Base-by-base conservation (phyloP, 176 grass and related monocot species). In the Tillandsia leiboldiana region DNA sequence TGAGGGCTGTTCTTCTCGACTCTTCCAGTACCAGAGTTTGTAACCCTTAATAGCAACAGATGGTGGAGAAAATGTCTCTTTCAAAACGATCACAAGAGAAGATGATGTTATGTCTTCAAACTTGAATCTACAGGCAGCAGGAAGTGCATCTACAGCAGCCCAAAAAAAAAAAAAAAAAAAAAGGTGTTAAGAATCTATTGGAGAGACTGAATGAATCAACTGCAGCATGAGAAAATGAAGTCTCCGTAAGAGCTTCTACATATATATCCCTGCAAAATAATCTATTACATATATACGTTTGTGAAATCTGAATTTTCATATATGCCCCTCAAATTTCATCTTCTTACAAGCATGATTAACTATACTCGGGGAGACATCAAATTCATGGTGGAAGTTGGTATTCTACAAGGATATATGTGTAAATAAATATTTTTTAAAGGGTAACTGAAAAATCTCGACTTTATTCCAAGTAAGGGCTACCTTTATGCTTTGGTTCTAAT, bases 21-120 rank as follows among this genome's bases (percentile, higher is more conserved):
- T 84, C 74, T 87, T 90, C 87, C 90, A 93, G 63, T 90, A 82
- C 95, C 95, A 99, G 74, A 99, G 66, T 53, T 94, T 99, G 63
- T 99, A 99, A 76, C 95, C 87, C 75, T 86, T 84, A 10, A 99
- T 79, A 23, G 20, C 63, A 66, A 87, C 66, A 51, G 87, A 81
- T 62, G 76, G 59, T 9, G 80, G 81, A 63, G 82, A 88, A 76
- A 68, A 70, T 12, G 65, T 90, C 85, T 99, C 87, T 67, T 85
- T 93, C 53, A 99, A 70, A 71, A 90, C 80, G 64, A 99, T 67
- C 65, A 88, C 73, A 61, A 99, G 24, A 42, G 95, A 93, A 59
- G 84, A 90, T 33, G 84, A 83, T 78, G 74, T 83, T 76, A 94
- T 80, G 12, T 99, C 86, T 79, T 78, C 70, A 84, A 93, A 99